A percentile compares a stretch with the other conserved stretches of the same genome.
These are phyloP conservation scores for Lactarius vividus DNA, from an alignment of 768 basidiomycete genomes.

Conservation along the genomic window DNA sequence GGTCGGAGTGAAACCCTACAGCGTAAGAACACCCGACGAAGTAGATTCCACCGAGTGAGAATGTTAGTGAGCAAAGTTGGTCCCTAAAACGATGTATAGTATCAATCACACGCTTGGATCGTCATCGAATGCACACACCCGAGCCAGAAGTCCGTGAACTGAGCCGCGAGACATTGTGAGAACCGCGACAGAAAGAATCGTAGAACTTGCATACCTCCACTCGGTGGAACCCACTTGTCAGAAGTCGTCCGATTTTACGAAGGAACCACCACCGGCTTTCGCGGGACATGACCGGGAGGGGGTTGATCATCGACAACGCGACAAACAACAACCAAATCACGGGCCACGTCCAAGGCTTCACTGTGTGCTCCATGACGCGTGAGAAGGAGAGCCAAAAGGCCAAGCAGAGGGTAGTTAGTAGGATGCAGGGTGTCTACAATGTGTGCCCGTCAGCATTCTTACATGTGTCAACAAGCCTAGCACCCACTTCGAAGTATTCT, in stretches of 20 bases:
- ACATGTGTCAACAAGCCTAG: neutral
- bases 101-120: neutral
- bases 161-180: neutral
- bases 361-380: conserved; percentile 49
- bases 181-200: neutral
- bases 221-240: conserved; percentile 62
- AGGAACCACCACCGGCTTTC: conserved; percentile 81
- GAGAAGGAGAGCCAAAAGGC: conserved; percentile 85
- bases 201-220: conserved; percentile 62
- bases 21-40: conserved; percentile 74
- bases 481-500: conserved; percentile 65
- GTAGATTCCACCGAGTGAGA: conserved; percentile 69
- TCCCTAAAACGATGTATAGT: conserved; percentile 46
- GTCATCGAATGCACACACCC: conserved; percentile 48
- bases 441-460: neutral
- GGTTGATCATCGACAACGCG: conserved; percentile 63
- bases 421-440: conserved; percentile 69
- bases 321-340: conserved; percentile 74
- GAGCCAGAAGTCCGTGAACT: conserved; percentile 90
- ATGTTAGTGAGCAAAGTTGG: conserved; percentile 77
- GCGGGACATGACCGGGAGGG: conserved; percentile 62
- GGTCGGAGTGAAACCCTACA: conserved; percentile 48
- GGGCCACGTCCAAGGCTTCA: conserved; percentile 74
- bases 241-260: conserved; percentile 56
- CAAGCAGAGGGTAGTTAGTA: conserved; percentile 71